These are phyloP conservation scores for Manihot esculenta DNA, from an alignment of 441 rosid genomes.

Conservation along the genomic window DNA sequence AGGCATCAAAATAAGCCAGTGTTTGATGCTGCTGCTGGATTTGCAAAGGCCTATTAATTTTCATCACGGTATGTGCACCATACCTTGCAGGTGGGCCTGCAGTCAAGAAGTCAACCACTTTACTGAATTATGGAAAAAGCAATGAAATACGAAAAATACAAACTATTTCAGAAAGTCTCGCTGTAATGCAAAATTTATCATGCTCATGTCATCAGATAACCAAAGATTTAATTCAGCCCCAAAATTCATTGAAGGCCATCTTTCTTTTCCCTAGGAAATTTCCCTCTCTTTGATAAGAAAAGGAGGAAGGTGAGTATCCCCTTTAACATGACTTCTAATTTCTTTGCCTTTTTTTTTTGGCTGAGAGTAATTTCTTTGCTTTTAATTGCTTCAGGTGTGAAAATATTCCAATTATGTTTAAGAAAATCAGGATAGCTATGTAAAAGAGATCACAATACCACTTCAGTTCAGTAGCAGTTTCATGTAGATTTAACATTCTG, in stretches of 20 bases:
- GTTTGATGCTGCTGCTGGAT: not conserved
- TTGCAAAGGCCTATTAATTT: not conserved
- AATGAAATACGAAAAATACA: not conserved
- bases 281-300: not conserved
- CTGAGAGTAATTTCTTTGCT: no score
- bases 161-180: not conserved
- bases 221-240: not conserved
- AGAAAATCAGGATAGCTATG: not conserved
- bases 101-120: slow-evolving; percentile 1
- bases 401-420: not conserved
- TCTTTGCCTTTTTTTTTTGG: no score
- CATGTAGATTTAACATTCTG: not conserved
- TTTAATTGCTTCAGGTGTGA: not conserved
- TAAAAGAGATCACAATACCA: not conserved
- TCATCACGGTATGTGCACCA: not conserved
- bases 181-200: not conserved
- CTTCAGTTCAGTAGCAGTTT: not conserved
- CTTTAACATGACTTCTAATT: not conserved
- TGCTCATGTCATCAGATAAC: not conserved
- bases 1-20: not conserved
- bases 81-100: not conserved
- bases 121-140: not conserved
- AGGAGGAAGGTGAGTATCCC: not conserved
- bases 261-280: not conserved
- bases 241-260: not conserved